Evolutionary conservation across 108 stramenopile genomes (phyloP).

Genomic region (Nitzschia putrida): DNA sequence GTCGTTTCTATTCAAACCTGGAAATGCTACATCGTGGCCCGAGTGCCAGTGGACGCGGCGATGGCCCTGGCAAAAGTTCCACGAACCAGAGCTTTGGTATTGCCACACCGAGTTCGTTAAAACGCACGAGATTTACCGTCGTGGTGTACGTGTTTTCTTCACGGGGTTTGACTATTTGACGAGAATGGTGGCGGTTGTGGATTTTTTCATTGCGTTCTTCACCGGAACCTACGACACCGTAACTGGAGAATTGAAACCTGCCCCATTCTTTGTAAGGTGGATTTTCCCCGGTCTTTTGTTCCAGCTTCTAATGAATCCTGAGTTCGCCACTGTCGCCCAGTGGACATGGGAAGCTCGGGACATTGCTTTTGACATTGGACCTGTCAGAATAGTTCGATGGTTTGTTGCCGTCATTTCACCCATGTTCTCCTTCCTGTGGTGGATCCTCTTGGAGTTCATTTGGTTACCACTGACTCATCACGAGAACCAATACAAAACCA

Average conservation of each 20-base stretch:
- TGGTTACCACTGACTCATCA: slow-evolving; percentile 18
- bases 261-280: slow-evolving; percentile 65
- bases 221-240: slow-evolving; percentile 66
- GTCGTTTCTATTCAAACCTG: slow-evolving; percentile 24
- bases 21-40: slow-evolving; percentile 27
- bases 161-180: slow-evolving; percentile 48
- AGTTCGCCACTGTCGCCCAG: slow-evolving; percentile 49
- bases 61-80: slow-evolving; percentile 1
- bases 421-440: slow-evolving; percentile 33
- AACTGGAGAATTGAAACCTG: slow-evolving; percentile 59
- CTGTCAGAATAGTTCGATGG: slow-evolving; percentile 56
- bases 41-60: slow-evolving; percentile 18
- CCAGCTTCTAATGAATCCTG: slow-evolving; percentile 75
- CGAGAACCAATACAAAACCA: slow-evolving; percentile 18
- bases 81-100: slow-evolving; percentile 37
- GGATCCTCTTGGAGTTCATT: slow-evolving; percentile 9
- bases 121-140: slow-evolving; percentile 29
- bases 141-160: slow-evolving; percentile 41
- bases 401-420: slow-evolving; percentile 35
- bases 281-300: slow-evolving; percentile 71
- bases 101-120: slow-evolving; percentile 29
- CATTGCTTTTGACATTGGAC: slow-evolving; percentile 42
- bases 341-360: slow-evolving; percentile 13
- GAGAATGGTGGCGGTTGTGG: slow-evolving; percentile 60
- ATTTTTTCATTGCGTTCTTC: slow-evolving; percentile 82